A percentile compares a stretch with the other conserved stretches of the same genome.
These are phyloP conservation scores for thale cress (Arabidopsis thaliana) DNA, from an alignment of 345 rosid genomes.

Conservation along the genomic window DNA sequence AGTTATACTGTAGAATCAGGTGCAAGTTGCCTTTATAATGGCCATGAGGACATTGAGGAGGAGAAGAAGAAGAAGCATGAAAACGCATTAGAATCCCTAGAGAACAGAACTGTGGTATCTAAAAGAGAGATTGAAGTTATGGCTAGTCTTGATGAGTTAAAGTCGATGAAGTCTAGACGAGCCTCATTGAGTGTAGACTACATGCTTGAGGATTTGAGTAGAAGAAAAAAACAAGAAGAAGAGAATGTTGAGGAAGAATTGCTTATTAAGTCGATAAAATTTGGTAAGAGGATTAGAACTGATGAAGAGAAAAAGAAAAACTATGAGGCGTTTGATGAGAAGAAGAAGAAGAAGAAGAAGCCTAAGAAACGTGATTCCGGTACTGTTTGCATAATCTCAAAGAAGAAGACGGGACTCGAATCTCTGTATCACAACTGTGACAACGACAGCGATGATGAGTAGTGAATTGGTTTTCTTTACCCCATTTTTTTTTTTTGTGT, in stretches of 20 bases:
- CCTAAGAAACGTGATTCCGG: slow-evolving; percentile 32
- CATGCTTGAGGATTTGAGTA: slow-evolving; percentile 81
- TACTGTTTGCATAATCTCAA: slow-evolving; percentile 42
- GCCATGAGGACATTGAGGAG: slow-evolving; percentile 31
- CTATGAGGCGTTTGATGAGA: slow-evolving; percentile 52
- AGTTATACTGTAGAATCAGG: slow-evolving; percentile 77
- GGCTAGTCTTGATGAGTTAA: slow-evolving; percentile 81
- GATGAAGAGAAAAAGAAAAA: slow-evolving; percentile 54
- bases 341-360: slow-evolving; percentile 11
- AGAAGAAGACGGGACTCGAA: slow-evolving; percentile 53
- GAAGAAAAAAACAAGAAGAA: slow-evolving; percentile 52
- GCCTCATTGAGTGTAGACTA: slow-evolving; percentile 75
- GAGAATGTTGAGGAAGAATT: slow-evolving; percentile 60
- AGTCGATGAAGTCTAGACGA: slow-evolving; percentile 77
- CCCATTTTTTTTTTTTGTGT: no score
- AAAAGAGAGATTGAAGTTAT: slow-evolving; percentile 85
- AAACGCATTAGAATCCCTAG: slow-evolving; percentile 69
- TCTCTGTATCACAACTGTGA: slow-evolving; percentile 61
- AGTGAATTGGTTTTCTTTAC: background rate
- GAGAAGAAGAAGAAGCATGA: slow-evolving; percentile 48
- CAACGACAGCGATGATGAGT: slow-evolving; percentile 48
- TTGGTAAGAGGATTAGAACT: slow-evolving; percentile 47
- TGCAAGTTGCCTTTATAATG: slow-evolving; percentile 54
- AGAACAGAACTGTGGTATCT: slow-evolving; percentile 69
- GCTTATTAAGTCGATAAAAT: slow-evolving; percentile 52